phyloP scores from a whole-genome alignment of 1,139 yeast genomes.

The Diutina catenulata region DNA sequence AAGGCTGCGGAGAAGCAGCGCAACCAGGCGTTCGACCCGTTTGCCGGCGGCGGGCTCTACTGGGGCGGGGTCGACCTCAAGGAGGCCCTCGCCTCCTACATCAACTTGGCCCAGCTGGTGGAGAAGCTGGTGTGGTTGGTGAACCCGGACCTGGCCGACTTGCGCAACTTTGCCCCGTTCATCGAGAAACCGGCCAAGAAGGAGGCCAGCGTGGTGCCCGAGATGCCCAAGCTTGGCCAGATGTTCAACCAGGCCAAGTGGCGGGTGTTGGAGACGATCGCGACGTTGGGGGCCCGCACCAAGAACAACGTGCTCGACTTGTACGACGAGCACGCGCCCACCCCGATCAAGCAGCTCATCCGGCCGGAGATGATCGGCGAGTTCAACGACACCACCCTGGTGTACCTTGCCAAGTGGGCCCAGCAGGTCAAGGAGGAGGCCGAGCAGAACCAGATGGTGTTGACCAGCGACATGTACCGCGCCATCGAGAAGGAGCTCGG shows the following conservation, averaged over 20 bases:
- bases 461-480: conserved; percentile 34
- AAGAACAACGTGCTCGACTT: conserved; percentile 46
- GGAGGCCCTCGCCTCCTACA: conserved; percentile 36
- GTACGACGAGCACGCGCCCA: conserved; percentile 56
- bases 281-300: conserved; percentile 66
- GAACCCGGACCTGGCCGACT: conserved; percentile 72
- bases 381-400: conserved; percentile 86
- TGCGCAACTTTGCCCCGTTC: conserved; percentile 64
- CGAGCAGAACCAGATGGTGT: conserved; percentile 52
- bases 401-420: conserved; percentile 95
- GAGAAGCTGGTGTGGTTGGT: conserved; percentile 66
- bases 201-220: conserved; percentile 15
- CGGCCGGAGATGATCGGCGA: conserved; percentile 84
- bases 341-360: conserved; percentile 39
- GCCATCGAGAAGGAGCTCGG: conserved; percentile 63
- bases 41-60: conserved; percentile 50
- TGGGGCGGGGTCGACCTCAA: conserved; percentile 92
- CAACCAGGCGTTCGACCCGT: conserved; percentile 63
- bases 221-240: conserved; percentile 28
- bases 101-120: conserved; percentile 55
- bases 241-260: conserved; percentile 65
- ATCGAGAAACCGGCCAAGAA: conserved; percentile 13
- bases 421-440: conserved; percentile 90
- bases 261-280: conserved; percentile 76
- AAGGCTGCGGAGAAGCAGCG: conserved; percentile 44